A percentile compares a stretch with the other conserved stretches of the same genome.
Evolutionary conservation across 768 basidiomycete genomes (phyloP).

Genomic region (Trametes cubensis): DNA sequence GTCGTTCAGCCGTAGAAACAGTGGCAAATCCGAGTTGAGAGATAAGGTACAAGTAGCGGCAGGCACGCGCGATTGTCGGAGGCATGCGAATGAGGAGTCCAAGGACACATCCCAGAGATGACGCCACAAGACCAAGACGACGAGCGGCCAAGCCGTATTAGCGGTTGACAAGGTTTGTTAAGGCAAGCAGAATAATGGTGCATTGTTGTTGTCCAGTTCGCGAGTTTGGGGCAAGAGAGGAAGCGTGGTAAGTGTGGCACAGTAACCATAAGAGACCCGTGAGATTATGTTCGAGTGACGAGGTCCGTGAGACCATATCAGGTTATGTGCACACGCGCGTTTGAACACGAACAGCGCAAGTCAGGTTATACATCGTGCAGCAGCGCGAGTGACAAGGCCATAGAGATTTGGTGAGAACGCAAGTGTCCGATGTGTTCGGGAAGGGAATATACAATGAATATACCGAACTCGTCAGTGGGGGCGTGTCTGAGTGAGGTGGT

Average conservation of each 20-base stretch:
- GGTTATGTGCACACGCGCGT: neutral
- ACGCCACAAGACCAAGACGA: too few relatives aligned
- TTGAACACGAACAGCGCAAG: neutral
- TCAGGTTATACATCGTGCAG: neutral
- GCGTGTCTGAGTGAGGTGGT: neutral
- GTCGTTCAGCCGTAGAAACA: neutral
- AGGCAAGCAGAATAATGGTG: neutral
- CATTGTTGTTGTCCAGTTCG: too few relatives aligned
- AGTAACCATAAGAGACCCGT: neutral
- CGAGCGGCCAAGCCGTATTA: neutral
- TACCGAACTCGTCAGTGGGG: neutral
- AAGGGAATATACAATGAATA: neutral
- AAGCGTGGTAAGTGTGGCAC: neutral
- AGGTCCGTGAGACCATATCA: neutral
- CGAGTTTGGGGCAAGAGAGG: neutral
- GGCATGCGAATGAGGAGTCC: too few relatives aligned
- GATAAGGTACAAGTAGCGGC: too few relatives aligned
- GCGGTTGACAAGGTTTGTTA: neutral
- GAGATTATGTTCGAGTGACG: neutral
- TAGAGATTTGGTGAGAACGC: neutral
- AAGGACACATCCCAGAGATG: too few relatives aligned
- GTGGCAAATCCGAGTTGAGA: neutral
- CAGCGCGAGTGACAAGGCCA: neutral
- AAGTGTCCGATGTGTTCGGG: neutral
- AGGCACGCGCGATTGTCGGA: too few relatives aligned